Conservation (phyloP, 371 early-diverging fungal species). For the Apophysomyces ossiformis region DNA sequence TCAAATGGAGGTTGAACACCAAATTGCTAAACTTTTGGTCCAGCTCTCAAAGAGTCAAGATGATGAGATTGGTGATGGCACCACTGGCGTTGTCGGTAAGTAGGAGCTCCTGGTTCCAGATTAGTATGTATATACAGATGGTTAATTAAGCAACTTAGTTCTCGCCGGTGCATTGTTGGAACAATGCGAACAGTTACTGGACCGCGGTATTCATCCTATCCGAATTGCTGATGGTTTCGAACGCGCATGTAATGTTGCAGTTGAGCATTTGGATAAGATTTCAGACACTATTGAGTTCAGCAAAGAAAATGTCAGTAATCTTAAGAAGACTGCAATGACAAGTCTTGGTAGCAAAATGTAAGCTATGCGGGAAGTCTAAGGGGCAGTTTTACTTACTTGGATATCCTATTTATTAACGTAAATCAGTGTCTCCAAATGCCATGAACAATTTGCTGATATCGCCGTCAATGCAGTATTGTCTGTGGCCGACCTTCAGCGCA, state of each 20-base stretch:
- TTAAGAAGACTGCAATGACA: slow-evolving; percentile 98
- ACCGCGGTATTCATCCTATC: slow-evolving; percentile 99
- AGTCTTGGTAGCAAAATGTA: slow-evolving; percentile 98
- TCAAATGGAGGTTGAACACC: slow-evolving; percentile 99
- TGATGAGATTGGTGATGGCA: slow-evolving; percentile 99
- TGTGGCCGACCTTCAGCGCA: slow-evolving; percentile 98
- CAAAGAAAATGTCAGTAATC: slow-evolving; percentile 80
- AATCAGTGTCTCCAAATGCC: slow-evolving; percentile 92
- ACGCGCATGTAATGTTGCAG: slow-evolving; percentile 93
- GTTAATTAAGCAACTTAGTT: slow-evolving; percentile 57
- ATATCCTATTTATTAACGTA: background rate
- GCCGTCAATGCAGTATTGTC: slow-evolving; percentile 98
- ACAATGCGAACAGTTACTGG: slow-evolving; percentile 95
- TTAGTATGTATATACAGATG: background rate
- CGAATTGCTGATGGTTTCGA: slow-evolving; percentile 99
- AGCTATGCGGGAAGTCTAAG: slow-evolving; percentile 20
- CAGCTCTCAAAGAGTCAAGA: slow-evolving; percentile 99
- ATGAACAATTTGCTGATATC: slow-evolving; percentile 96
- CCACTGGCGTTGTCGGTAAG: slow-evolving; percentile 98
- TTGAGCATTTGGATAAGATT: slow-evolving; percentile 89
- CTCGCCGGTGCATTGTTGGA: slow-evolving; percentile 98
- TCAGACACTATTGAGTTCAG: slow-evolving; percentile 91
- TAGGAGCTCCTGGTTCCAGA: background rate
- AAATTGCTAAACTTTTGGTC: slow-evolving; percentile 98
- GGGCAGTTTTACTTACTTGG: background rate